These are phyloP conservation scores for Phytophthora melonis DNA, from an alignment of 352 stramenopile species.

Conservation along the genomic window DNA sequence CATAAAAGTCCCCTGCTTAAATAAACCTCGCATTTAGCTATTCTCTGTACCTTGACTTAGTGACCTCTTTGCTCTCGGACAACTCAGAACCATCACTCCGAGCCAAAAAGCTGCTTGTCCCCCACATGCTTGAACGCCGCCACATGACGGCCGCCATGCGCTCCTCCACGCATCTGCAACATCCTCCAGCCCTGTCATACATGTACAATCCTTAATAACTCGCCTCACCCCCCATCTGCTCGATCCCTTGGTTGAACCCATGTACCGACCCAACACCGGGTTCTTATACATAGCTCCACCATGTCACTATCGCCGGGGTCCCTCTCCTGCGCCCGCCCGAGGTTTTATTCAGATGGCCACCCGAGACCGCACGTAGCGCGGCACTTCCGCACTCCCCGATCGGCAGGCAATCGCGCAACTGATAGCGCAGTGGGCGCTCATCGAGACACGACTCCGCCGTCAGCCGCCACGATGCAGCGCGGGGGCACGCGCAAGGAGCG, in stretches of 20 bases:
- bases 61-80: not conserved
- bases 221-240: not conserved
- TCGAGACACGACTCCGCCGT: conserved; percentile 8
- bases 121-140: not conserved
- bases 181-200: not conserved
- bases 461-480: conserved; percentile 26
- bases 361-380: not conserved
- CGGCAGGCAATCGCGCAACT: conserved; percentile 22
- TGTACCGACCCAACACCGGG: not conserved
- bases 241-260: not conserved
- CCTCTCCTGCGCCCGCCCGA: conserved; percentile 1
- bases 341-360: conserved; percentile 32
- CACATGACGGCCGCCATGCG: not conserved
- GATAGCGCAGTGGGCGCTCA: conserved; percentile 44
- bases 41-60: conserved; percentile 19
- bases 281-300: conserved; percentile 5
- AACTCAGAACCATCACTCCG: conserved; percentile 22
- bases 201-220: not conserved
- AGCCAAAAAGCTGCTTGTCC: not conserved
- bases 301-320: conserved; percentile 11
- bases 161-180: not conserved
- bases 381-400: conserved; percentile 26
- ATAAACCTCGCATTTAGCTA: conserved; percentile 22
- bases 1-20: not conserved
- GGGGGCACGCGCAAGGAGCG: conserved; percentile 82